Evolutionary conservation across 768 basidiomycete genomes (phyloP).

Genomic region (Rhizopogon rudus): DNA sequence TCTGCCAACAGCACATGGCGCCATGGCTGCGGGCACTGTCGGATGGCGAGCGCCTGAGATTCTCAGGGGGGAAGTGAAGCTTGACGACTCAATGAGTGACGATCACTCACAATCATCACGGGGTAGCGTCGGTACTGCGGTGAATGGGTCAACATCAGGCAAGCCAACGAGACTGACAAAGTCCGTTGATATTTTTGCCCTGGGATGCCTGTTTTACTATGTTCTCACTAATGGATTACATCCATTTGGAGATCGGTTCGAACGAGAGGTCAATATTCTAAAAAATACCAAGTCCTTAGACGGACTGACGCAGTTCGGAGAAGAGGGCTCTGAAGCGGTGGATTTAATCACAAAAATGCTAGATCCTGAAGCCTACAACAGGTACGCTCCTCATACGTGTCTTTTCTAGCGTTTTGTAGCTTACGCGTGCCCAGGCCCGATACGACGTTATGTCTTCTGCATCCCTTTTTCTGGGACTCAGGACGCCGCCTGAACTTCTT

Average conservation of each 20-base stretch:
- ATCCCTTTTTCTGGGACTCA: slow-evolving; percentile 97
- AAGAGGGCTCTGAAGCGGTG: slow-evolving; percentile 89
- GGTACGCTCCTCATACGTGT: slow-evolving; percentile 46
- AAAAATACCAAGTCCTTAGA: slow-evolving; percentile 71
- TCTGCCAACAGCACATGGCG: slow-evolving; percentile 85
- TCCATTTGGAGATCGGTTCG: slow-evolving; percentile 91
- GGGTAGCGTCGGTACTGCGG: slow-evolving; percentile 55
- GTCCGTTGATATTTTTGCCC: slow-evolving; percentile 92
- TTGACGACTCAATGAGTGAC: slow-evolving; percentile 68
- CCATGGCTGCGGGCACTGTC: slow-evolving; percentile 87
- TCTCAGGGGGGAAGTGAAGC: slow-evolving; percentile 86
- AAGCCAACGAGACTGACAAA: slow-evolving; percentile 79
- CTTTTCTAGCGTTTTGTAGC: slow-evolving; percentile 1
- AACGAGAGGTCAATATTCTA: slow-evolving; percentile 91
- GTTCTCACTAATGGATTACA: slow-evolving; percentile 86
- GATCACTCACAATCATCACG: slow-evolving; percentile 64
- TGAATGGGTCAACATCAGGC: slow-evolving; percentile 29
- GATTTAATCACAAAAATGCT: slow-evolving; percentile 81
- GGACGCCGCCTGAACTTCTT: slow-evolving; percentile 83
- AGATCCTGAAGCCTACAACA: slow-evolving; percentile 61
- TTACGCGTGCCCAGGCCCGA: slow-evolving; percentile 57
- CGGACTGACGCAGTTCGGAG: slow-evolving; percentile 75
- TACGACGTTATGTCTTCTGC: slow-evolving; percentile 79
- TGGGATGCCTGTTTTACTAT: slow-evolving; percentile 95
- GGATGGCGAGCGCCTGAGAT: slow-evolving; percentile 99